Base-by-base conservation (phyloP, 495 filamentous ascomycete species). In the Talaromyces wortmannii region DNA sequence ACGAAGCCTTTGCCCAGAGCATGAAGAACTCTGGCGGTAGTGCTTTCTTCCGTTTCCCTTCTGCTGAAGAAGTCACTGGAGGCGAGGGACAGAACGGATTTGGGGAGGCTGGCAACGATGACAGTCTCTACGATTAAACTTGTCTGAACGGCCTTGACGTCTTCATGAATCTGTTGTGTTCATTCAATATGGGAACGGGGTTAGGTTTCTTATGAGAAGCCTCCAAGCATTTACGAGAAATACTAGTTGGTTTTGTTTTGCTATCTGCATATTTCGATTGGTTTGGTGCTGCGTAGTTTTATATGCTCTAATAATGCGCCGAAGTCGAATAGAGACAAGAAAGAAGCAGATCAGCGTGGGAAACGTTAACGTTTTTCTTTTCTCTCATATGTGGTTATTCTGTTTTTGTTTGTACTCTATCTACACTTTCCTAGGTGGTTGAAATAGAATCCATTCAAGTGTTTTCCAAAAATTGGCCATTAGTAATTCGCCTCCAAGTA, bases 1-100 rank as follows among this genome's bases (percentile, higher is more conserved):
- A 98, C 72, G 94, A 98, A 79, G 95, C 94, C 30, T 98, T 98
- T 60, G 89, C 94, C 32, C 95, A 97, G 78, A 92, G 90, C 69
- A 88, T 98, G 89, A 98, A 98, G 87, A 94, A 95, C 68, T 83
- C 89, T 44, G 90, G 94, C 48, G 91, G 91, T 52, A 92, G 91
- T 69, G 89, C 84, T 59, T 96, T 91, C 82, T 97, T 97, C 88
- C 88, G 92, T 69, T 97, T 97, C 85, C 94, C 92, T 18, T 80
- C 83, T 59, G 84, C 78, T 17, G 85, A 83, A 32, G 85, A 82
- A 60, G 81, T 77, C 50, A 75, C 74, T 53, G 77, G 76, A 62
- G 78, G 74, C 58, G 69, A 57, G 30, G 74, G 65, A 50, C 80
- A 76, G 50, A 81, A 82, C 74, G 78, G 83, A 32, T 94, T 94